Percentiles rank a stretch among this genome's conserved stretches.
Evolutionary conservation across 257 asterid genomes (phyloP).

Genomic region (Plantago elongata): DNA sequence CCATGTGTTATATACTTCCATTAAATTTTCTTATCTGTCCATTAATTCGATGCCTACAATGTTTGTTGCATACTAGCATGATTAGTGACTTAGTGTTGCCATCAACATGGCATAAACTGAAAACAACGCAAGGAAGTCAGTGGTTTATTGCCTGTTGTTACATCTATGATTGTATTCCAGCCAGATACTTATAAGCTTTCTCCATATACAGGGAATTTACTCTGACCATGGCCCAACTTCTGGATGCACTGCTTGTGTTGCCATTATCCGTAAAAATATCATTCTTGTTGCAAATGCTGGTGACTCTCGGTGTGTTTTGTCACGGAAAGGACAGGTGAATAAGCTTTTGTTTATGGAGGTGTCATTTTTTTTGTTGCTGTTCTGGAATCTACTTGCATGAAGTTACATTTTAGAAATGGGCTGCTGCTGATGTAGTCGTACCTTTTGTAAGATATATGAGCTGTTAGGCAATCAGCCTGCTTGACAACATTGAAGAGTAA

Average conservation of each 20-base stretch:
- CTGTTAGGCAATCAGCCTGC: neutral
- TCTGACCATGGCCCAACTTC: conserved; percentile 70
- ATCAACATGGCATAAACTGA: too few relatives aligned
- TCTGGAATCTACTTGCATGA: conserved; percentile 2
- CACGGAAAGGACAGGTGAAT: conserved; percentile 72
- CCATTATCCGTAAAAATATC: conserved; percentile 50
- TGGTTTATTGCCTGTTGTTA: neutral
- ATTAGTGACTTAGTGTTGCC: too few relatives aligned
- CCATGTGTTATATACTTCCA: neutral
- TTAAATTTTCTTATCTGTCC: neutral
- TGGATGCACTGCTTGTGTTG: conserved; percentile 90
- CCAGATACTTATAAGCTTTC: conserved; percentile 17
- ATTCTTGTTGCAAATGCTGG: conserved; percentile 92
- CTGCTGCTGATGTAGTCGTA: too few relatives aligned
- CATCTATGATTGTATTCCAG: conserved; percentile 4
- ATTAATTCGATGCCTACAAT: too few relatives aligned
- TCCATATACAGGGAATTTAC: conserved; percentile 45
- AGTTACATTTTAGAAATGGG: neutral
- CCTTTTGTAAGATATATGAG: too few relatives aligned
- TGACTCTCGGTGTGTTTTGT: conserved; percentile 86
- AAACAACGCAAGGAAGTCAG: too few relatives aligned
- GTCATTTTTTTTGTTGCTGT: neutral
- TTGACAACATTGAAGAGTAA: conserved; percentile 12
- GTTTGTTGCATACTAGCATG: too few relatives aligned
- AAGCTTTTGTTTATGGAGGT: conserved; percentile 9